Evolutionary conservation across 371 early-diverging fungal species (phyloP).

Genomic region (Mucor velutinosus): DNA sequence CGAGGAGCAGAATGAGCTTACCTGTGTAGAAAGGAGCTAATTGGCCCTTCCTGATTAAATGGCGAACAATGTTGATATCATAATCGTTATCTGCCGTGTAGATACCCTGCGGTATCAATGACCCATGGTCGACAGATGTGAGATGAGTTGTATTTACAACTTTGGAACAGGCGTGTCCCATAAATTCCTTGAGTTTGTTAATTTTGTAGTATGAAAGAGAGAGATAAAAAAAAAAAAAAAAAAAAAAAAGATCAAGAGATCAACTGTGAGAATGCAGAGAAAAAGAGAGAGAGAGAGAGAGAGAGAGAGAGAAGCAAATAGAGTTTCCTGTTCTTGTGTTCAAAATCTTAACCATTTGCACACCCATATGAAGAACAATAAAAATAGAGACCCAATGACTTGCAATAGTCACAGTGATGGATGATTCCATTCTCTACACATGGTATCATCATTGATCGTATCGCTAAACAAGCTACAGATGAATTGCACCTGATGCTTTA

Average conservation of each 20-base stretch:
- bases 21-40: constrained; percentile 90
- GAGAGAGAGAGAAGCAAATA: neutral
- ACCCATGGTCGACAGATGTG: constrained; percentile 60
- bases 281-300: neutral
- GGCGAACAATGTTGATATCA: constrained; percentile 67
- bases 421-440: neutral
- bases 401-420: neutral
- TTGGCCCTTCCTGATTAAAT: constrained; percentile 69
- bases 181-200: neutral
- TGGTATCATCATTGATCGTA: neutral
- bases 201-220: neutral
- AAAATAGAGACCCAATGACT: neutral
- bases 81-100: constrained; percentile 68
- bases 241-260: neutral
- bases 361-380: neutral
- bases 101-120: constrained; percentile 66
- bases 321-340: constrained; percentile 1
- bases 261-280: neutral
- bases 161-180: constrained; percentile 20
- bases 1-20: neutral
- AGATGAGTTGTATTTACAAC: neutral
- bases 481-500: neutral
- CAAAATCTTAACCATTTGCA: neutral
- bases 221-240: neutral
- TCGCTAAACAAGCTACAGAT: neutral